Evolutionary conservation across 768 basidiomycete genomes (phyloP), one percentile per base, ranked within the genome.

Genomic region (Tylopilus plumbeoviolaceoides): DNA sequence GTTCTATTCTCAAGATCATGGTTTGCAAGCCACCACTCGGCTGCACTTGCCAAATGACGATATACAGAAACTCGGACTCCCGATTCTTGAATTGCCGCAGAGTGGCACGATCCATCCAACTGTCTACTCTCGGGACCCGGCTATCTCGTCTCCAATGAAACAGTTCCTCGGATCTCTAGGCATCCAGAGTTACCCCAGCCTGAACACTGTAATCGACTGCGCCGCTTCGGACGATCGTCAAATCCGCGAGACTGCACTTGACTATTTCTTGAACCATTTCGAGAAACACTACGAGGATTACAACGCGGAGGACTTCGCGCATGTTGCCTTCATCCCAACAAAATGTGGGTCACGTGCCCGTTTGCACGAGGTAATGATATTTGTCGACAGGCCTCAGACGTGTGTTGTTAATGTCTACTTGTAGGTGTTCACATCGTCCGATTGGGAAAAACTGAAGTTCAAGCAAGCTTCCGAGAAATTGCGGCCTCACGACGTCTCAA

Each of bases 1-100:
- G 3, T 60, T 60, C 20, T 49, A 23, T 33, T 57, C 59, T 15
- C 15, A 44, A 17, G 20, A 9, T 15, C 45, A 45, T 36, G 45
- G 50, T 31, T 55, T 17, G 38, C 27, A 27, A 33, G 49, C 52
- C 14, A 51, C 40, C 17, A 45, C 43, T n/a, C 81, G 90, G 50
- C 70, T 98, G 9, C 95, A 94, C 63, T 90, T 95, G 60, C 95
- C 95, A 1, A 59, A 79, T 0, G 83, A 83, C 28, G 72, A 75
- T 2, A 78, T 92, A 51, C 77, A 87, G 18, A 73, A 78, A 40
- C 73, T 98, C 7, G 80, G 79, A 12, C 70, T 98, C n/a, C 93
- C 94, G 4, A 64, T 94, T 6, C 76, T 98, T 30, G 87, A 50
- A 18, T 52, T 61, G 11, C 54, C 50, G 17, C 30, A 8, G 10